phyloP scores from a whole-genome alignment of 2,329 filamentous ascomycete genomes.

The Chaetomiaceae sp. region DNA sequence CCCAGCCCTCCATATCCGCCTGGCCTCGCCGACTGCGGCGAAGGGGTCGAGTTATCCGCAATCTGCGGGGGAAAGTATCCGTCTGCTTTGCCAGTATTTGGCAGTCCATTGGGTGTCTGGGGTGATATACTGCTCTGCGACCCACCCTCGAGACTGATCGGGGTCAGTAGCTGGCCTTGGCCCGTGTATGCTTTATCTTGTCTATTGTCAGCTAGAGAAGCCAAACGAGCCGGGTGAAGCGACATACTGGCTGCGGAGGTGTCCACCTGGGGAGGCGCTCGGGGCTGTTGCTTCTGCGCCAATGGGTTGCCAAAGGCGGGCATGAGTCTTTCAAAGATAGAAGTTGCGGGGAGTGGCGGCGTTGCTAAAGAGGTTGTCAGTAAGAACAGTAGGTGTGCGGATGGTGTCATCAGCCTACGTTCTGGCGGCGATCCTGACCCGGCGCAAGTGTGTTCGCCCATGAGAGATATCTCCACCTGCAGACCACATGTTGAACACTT shows the following conservation, averaged over 20 bases:
- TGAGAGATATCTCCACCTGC: constrained; percentile 76
- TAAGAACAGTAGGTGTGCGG: not conserved
- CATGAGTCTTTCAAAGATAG: constrained; percentile 35
- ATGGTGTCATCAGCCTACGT: constrained; percentile 33
- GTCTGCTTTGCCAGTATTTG: constrained; percentile 39
- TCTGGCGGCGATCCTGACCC: constrained; percentile 38
- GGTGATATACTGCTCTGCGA: constrained; percentile 59
- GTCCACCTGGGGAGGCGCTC: constrained; percentile 46
- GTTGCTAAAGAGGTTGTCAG: constrained; percentile 32
- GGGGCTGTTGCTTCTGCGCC: constrained; percentile 37
- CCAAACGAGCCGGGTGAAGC: not conserved
- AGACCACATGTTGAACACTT: constrained; percentile 79
- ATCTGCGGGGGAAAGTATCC: constrained; percentile 46
- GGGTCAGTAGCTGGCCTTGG: constrained; percentile 58
- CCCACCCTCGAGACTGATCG: constrained; percentile 56
- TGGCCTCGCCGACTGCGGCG: constrained; percentile 37
- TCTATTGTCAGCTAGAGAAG: constrained; percentile 31
- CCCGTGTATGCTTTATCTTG: constrained; percentile 52
- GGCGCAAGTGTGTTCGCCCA: constrained; percentile 79
- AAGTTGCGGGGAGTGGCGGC: constrained; percentile 32
- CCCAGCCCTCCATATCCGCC: constrained; percentile 49
- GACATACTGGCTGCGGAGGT: constrained; percentile 50
- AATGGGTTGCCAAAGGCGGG: constrained; percentile 30
- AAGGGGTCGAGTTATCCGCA: constrained; percentile 39
- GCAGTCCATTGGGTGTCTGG: constrained; percentile 47